Evolutionary conservation across 805 yeast genomes (phyloP).

Genomic region (Wickerhamiella cacticola): DNA sequence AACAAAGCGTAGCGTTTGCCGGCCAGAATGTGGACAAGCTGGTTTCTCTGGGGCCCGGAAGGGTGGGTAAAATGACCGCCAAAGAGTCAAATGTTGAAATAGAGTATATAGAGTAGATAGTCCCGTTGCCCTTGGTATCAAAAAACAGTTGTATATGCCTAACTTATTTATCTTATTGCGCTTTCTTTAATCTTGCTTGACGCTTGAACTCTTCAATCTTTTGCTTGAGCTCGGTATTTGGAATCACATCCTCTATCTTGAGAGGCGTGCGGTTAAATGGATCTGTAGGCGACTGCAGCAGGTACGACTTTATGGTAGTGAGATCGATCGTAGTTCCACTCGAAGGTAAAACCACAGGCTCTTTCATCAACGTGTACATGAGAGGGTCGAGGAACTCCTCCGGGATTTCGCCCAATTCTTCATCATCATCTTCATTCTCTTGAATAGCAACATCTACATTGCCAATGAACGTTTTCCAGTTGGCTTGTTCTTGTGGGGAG

Average conservation of each 20-base stretch:
- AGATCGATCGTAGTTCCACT: constrained; percentile 78
- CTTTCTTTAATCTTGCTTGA: not conserved
- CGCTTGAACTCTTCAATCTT: constrained; percentile 49
- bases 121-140: not conserved
- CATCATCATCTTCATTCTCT: constrained; percentile 67
- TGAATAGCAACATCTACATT: constrained; percentile 20
- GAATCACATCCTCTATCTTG: constrained; percentile 74
- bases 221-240: constrained; percentile 55
- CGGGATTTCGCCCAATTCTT: constrained; percentile 85
- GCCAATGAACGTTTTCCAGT: constrained; percentile 59
- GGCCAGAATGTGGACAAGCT: constrained; percentile 16
- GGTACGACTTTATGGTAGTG: constrained; percentile 83
- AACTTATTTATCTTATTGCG: not conserved
- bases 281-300: constrained; percentile 89
- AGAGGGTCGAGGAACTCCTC: constrained; percentile 95
- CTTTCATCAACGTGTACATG: constrained; percentile 90
- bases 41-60: constrained; percentile 26
- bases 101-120: constrained; percentile 3
- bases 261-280: constrained; percentile 93
- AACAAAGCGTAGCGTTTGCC: constrained; percentile 20
- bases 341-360: constrained; percentile 88
- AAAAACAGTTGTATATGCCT: not conserved
- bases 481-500: constrained; percentile 41
- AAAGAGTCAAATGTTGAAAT: constrained; percentile 7
- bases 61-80: constrained; percentile 22